These are phyloP conservation scores for Cubamyces lactineus DNA, from an alignment of 768 basidiomycete species.

Conservation along the genomic window DNA sequence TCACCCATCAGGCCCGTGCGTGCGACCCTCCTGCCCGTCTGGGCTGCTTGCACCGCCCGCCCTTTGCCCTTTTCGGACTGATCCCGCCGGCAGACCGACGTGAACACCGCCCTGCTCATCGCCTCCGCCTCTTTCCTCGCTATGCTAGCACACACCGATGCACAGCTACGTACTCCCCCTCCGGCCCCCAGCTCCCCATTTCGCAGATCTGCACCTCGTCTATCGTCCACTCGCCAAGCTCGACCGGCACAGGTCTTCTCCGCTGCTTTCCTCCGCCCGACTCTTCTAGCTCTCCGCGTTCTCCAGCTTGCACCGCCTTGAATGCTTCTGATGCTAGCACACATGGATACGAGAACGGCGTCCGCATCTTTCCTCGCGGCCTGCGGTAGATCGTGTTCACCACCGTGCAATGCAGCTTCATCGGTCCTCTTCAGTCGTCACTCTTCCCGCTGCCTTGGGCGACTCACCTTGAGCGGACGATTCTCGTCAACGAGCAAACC, in stretches of 20 bases:
- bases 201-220: conserved; percentile 65
- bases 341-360: conserved; percentile 47
- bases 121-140: neutral
- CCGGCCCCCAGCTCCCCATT: conserved; percentile 68
- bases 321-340: conserved; percentile 38
- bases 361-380: conserved; percentile 33
- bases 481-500: conserved; percentile 38
- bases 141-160: conserved; percentile 18
- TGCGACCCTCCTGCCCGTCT: conserved; percentile 16
- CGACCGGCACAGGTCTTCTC: conserved; percentile 37
- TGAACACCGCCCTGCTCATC: neutral
- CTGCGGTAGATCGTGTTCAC: conserved; percentile 42
- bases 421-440: neutral
- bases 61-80: neutral
- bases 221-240: conserved; percentile 58
- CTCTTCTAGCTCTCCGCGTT: neutral
- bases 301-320: conserved; percentile 20
- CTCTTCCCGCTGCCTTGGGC: no score
- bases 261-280: neutral
- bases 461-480: conserved; percentile 40
- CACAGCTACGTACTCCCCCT: conserved; percentile 60
- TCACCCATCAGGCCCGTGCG: conserved; percentile 30
- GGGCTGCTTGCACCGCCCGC: conserved; percentile 11
- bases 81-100: neutral
- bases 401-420: conserved; percentile 43